Base-by-base conservation (phyloP, 192 early-diverging fungal species). In the Anaeromyces robustus region DNA sequence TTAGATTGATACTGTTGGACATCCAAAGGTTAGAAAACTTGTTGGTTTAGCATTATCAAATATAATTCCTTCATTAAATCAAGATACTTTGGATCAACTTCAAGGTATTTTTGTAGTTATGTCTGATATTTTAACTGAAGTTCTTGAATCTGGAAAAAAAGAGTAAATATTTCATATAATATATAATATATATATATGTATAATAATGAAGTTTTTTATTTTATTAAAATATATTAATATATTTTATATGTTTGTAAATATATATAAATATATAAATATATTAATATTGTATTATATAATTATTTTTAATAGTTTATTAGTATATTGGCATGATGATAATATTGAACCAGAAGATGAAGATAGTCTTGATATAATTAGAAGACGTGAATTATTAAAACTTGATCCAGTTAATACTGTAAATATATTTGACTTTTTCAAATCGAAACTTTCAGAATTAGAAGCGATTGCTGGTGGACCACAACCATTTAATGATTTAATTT, bases 1-100 rank as follows among this genome's bases (percentile, higher is more conserved):
- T n/a, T 80, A 95, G 93, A 94, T 92, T 87, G 94, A 95, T 85
- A 90, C 90, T 29, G 87, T 94, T 77, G 88, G 90, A 13, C 92
- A 94, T 78, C 85, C 89, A 18, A 90, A 90, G 77, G 87, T 91
- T 80, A 85, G 92, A 29, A 94, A 94, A 82, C 83, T 93, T 28
- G 85, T 85, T 80, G 89, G 89, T 12, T 91, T 94, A 86, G 90
- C 84, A 4, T 82, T 92, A 77, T 87, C 89, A 22, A 86, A 89
- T 18, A 81, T 94, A 79, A 85, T 89, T 12, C 79, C 85, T 12
- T 89, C 90, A 0, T 86, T 86, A 5, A 81, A 90, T 77, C 84
- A 88, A 22, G 31, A 82, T 2, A 85, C 92, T 0, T 43, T 92
- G n/a, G 78, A 81, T 2, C 81, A 83, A n/a, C 80, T 93, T 34